Base-by-base conservation (phyloP, 1,139 yeast species). In the Hansenula lynferdii region DNA sequence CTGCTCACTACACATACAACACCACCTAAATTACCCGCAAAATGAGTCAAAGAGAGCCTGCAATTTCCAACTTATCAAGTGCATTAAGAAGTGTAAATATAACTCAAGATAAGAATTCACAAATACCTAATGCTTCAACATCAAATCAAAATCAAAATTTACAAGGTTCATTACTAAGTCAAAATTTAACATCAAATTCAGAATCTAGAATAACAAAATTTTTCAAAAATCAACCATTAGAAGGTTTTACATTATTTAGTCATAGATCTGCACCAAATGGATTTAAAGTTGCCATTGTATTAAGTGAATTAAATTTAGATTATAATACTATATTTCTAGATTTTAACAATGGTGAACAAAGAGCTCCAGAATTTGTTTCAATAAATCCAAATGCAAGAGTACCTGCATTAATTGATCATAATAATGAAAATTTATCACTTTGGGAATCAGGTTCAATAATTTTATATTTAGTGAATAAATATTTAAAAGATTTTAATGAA, bases 391-490 rank as follows among this genome's bases (percentile, higher is more conserved):
- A 89, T 60, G 96, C 96, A 1, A 70, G 97, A 44, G 95, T 90
- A 8, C 97, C 97, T 4, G 95, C 96, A 2, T 72, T 90, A 42
- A 85, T 90, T 42, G 97, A 90, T 61, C 97, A 89, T 60, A 76
- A 74, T 47, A 77, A 78, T 56, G 87, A 79, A 42, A 85, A 86
- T 56, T 73, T 85, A 28, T 75, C 95, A 4, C 75, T 90, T 31
- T 90, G 97, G 97, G 97, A 90, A 62, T 81, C 92, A 0, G 97
- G 97, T 2, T 92, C 97, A 19, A 86, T 90, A 31, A 77, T 87
- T 37, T 69, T 85, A 41, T 92, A 90, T 60, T 66, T 84, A 47
- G 86, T 81, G 4, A 74, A 81, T 41, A 80, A 80, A 50, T 81
- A 69, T 60, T 70, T 75, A 53, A 80, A 72, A 60, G 95, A 75